phyloP scores from a whole-genome alignment of 2,329 filamentous ascomycete genomes.

The Colletotrichum sp. region DNA sequence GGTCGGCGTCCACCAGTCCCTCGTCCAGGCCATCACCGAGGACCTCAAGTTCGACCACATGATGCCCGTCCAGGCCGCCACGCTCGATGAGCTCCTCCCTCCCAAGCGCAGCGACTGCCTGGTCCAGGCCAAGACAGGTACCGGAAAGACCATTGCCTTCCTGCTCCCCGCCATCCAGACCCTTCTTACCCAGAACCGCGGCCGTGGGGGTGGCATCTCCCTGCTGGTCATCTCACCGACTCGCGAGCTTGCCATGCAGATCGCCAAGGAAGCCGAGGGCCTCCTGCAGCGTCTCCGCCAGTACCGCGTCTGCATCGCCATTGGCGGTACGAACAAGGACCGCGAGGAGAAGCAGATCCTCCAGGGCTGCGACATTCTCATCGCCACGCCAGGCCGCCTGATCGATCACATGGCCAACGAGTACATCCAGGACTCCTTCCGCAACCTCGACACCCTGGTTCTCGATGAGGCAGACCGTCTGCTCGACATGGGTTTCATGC shows the following conservation, averaged over 20 bases:
- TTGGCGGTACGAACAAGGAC: constrained; percentile 80
- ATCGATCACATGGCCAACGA: constrained; percentile 80
- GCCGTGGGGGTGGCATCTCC: constrained; percentile 49
- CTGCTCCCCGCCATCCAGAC: constrained; percentile 83
- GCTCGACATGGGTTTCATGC: constrained; percentile 85
- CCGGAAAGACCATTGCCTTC: constrained; percentile 86
- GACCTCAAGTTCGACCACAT: constrained; percentile 57
- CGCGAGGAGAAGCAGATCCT: constrained; percentile 74
- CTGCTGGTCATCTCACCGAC: constrained; percentile 74
- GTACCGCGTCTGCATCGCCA: constrained; percentile 79
- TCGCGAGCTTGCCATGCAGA: constrained; percentile 73
- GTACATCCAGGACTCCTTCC: constrained; percentile 70
- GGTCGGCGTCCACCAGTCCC: constrained; percentile 45
- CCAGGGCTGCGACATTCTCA: constrained; percentile 77
- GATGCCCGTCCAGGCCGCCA: constrained; percentile 61
- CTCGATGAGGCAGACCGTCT: constrained; percentile 85
- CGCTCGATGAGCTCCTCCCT: constrained; percentile 52
- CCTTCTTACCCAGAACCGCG: constrained; percentile 58
- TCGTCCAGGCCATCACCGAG: constrained; percentile 53
- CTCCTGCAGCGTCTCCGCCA: constrained; percentile 75
- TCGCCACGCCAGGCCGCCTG: constrained; percentile 81
- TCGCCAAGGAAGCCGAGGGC: constrained; percentile 72
- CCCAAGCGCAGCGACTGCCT: constrained; percentile 58
- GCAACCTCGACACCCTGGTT: constrained; percentile 76
- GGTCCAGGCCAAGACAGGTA: constrained; percentile 86